phyloP scores from a whole-genome alignment of 768 basidiomycete species.

The Imleria badia region DNA sequence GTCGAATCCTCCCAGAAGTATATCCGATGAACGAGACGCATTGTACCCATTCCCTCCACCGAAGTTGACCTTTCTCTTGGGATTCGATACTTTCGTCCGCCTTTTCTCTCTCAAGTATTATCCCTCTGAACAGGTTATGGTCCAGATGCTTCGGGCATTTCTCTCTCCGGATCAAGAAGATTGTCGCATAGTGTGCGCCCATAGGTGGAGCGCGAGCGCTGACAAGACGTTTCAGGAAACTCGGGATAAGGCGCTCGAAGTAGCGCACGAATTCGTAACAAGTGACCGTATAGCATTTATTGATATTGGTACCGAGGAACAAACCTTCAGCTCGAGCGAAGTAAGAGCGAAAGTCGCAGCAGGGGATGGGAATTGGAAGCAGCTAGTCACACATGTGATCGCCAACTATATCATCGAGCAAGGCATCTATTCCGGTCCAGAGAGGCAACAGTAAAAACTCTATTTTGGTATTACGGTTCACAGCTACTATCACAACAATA shows the following conservation, averaged over 20 bases:
- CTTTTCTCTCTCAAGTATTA: slow-evolving; percentile 80
- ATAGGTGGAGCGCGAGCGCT: slow-evolving; percentile 37
- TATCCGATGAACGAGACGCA: slow-evolving; percentile 11
- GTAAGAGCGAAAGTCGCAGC: slow-evolving; percentile 43
- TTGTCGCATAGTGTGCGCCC: slow-evolving; percentile 66
- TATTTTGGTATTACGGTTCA: slow-evolving; percentile 14
- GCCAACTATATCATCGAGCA: slow-evolving; percentile 52
- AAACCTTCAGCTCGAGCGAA: slow-evolving; percentile 66
- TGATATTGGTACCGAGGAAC: slow-evolving; percentile 57
- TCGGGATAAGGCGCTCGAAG: slow-evolving; percentile 29
- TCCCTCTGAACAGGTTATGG: slow-evolving; percentile 51
- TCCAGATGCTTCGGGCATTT: slow-evolving; percentile 52
- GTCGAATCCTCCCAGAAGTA: background rate
- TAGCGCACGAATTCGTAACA: slow-evolving; percentile 51
- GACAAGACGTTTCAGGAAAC: slow-evolving; percentile 27
- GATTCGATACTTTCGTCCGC: slow-evolving; percentile 83
- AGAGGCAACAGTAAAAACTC: slow-evolving; percentile 1
- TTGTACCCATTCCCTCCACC: slow-evolving; percentile 19
- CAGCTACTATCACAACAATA: background rate
- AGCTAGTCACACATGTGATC: slow-evolving; percentile 45
- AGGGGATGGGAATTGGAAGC: slow-evolving; percentile 41
- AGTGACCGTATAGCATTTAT: slow-evolving; percentile 54
- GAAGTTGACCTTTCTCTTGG: slow-evolving; percentile 70
- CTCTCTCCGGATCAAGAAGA: slow-evolving; percentile 56
- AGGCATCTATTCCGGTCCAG: slow-evolving; percentile 40